phyloP scores from a whole-genome alignment of 1,284 basidiomycete genomes.

The Stereum hirsutum region DNA sequence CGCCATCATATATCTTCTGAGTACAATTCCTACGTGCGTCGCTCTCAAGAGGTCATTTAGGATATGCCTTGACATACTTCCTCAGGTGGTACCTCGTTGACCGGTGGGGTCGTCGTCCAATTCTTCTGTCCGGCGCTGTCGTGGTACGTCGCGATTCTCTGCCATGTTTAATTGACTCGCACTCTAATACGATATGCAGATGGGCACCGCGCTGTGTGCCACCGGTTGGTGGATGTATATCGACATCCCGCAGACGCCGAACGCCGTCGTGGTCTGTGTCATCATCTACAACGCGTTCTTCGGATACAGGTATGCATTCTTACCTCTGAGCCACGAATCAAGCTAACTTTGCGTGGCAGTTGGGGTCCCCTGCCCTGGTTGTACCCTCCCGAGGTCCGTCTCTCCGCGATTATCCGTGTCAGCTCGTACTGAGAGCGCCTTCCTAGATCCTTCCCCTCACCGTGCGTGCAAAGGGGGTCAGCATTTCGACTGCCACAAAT shows the following conservation, averaged over 20 bases:
- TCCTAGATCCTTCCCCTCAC: conserved; percentile 85
- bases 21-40: conserved; percentile 74
- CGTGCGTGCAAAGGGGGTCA: conserved; percentile 91
- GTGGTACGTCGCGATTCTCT: conserved; percentile 40
- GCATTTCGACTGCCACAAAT: conserved; percentile 80
- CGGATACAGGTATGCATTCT: conserved; percentile 54
- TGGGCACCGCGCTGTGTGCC: conserved; percentile 69
- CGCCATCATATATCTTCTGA: conserved; percentile 77
- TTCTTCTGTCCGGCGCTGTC: conserved; percentile 88
- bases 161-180: neutral
- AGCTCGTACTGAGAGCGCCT: neutral
- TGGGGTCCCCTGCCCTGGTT: conserved; percentile 84
- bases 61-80: conserved; percentile 11
- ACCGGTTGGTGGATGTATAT: conserved; percentile 94
- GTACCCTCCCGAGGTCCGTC: conserved; percentile 71
- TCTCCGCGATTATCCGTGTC: neutral
- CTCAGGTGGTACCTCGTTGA: conserved; percentile 93
- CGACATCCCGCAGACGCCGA: conserved; percentile 77
- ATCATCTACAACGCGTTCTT: conserved; percentile 94
- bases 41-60: conserved; percentile 1
- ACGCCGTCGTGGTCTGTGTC: conserved; percentile 87
- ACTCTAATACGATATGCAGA: conserved; percentile 31
- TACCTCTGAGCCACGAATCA: neutral
- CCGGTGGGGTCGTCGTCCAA: conserved; percentile 82
- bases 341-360: conserved; percentile 19